Conservation (phyloP, 1,284 basidiomycete species). For the Agroathelia rolfsii region DNA sequence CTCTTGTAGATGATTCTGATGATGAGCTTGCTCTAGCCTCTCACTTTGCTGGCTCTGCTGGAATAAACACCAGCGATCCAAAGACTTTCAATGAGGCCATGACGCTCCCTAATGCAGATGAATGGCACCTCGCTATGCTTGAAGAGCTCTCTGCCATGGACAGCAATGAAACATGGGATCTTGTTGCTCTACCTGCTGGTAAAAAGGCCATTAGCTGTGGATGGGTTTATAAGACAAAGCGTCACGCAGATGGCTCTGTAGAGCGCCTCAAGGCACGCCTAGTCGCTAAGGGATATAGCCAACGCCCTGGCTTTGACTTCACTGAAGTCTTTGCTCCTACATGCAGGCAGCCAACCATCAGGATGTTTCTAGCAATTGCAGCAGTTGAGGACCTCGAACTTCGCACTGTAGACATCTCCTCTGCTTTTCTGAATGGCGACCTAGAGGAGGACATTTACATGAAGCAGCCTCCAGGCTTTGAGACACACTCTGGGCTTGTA, state of each 20-base stretch:
- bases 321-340: conserved; percentile 29
- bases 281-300: conserved; percentile 32
- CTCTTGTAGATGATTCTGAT: too few relatives aligned
- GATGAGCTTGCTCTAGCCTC: too few relatives aligned
- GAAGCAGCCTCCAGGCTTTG: conserved; percentile 21
- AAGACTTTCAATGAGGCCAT: neutral
- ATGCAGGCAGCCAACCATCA: conserved; percentile 20
- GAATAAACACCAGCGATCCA: neutral
- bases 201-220: conserved; percentile 11
- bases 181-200: conserved; percentile 8
- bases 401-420: conserved; percentile 25
- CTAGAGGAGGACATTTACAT: conserved; percentile 24
- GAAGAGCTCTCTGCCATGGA: conserved; percentile 13
- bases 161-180: conserved; percentile 10
- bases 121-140: conserved; percentile 16
- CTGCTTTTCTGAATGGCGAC: conserved; percentile 23
- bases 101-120: neutral
- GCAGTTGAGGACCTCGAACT: conserved; percentile 24
- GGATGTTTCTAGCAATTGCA: conserved; percentile 25
- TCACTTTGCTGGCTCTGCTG: neutral
- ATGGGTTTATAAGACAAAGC: conserved; percentile 31
- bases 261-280: conserved; percentile 26
- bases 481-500: conserved; percentile 15
- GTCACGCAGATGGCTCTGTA: conserved; percentile 22
- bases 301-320: conserved; percentile 31